A percentile compares a stretch with the other conserved stretches of the same genome.
Conservation (phyloP, 441 rosid genomes). For the Gossypium lobatum region DNA sequence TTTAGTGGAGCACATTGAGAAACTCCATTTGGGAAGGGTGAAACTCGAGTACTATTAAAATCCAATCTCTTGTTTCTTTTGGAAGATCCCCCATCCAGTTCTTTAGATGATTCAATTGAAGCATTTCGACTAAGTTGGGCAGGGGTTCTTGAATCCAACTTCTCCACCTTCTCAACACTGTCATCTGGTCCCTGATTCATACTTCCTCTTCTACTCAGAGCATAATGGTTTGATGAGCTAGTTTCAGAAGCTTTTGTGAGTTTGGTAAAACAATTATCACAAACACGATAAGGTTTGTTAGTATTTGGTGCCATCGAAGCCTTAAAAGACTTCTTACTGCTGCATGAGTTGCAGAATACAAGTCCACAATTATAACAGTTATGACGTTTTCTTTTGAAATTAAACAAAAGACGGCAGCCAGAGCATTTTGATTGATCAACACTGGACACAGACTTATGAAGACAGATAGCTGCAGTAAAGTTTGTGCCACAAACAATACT, state of each 20-base stretch:
- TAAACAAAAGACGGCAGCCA: constrained; percentile 43
- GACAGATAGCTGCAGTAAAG: constrained; percentile 54
- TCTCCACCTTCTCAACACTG: constrained; percentile 27
- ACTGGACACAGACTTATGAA: constrained; percentile 46
- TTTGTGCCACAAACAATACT: constrained; percentile 45
- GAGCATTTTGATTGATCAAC: constrained; percentile 57
- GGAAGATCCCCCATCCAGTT: constrained; percentile 29
- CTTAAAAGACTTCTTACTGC: constrained; percentile 43
- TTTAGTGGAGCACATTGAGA: constrained; percentile 28
- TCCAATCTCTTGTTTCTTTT: constrained; percentile 42
- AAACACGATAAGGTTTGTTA: constrained; percentile 45
- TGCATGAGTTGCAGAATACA: constrained; percentile 50
- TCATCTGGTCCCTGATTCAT: constrained; percentile 29
- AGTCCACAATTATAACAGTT: constrained; percentile 59
- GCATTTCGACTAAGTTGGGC: constrained; percentile 41
- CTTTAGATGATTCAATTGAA: constrained; percentile 37
- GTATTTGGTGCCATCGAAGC: constrained; percentile 59
- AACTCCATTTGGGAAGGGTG: constrained; percentile 40
- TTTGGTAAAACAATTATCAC: constrained; percentile 44
- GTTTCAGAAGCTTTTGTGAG: constrained; percentile 37
- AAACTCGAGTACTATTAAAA: constrained; percentile 38
- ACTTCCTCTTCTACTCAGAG: constrained; percentile 41
- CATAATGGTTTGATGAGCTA: constrained; percentile 28
- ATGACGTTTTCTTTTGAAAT: constrained; percentile 53
- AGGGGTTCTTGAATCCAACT: constrained; percentile 33